Base-by-base conservation (phyloP, 2,329 filamentous ascomycete genomes). In the Hypomyces rosellus region DNA sequence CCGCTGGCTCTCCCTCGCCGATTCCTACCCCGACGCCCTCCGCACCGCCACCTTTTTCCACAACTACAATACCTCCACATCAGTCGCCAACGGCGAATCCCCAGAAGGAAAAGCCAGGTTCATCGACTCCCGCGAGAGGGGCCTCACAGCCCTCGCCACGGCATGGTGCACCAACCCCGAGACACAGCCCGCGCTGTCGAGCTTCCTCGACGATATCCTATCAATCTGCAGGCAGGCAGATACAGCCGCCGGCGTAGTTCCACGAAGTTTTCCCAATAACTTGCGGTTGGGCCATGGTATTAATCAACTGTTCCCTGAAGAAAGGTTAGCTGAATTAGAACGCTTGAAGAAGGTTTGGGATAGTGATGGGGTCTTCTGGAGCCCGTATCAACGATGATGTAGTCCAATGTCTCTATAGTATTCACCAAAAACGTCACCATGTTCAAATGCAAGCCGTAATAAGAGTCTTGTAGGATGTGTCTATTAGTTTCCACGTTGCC, bases 351-450 rank as follows among this genome's bases (percentile, higher is more conserved):
- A 15, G 40, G 36, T 20, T 6, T 65, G 62, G 62, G 61, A 65
- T 48, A 14, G 42, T 4, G 54, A 59, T 1, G 51, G 54, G 0
- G 12, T 65, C 0, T 65, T 65, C 45, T 65, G 62, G 62, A 61
- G 46, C 20, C 60, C 60, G 9, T 61, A 56, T 44, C 45, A 45
- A 36, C 33, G 9, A 16, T 48, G n/a, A 50, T 18, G 15, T 8
- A 20, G 39, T 9, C 36, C 14, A 16, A n/a, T n/a, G 16, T 7
- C 13, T 7, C 12, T 3, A n/a, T 38, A 38, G 3, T 11, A 30
- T 30, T 11, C 25, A 30, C 9, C 20, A 20, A 30, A 30, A 30
- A 8, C 6, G 25, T 30, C 9, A 30, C 20, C 20, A 30, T 30
- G 25, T 8, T 30, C 9, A 30, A 30, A 30, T 30, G 25, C 25